Conservation (phyloP, 176 grass and related monocot species). For the Stipa capillata region DNA sequence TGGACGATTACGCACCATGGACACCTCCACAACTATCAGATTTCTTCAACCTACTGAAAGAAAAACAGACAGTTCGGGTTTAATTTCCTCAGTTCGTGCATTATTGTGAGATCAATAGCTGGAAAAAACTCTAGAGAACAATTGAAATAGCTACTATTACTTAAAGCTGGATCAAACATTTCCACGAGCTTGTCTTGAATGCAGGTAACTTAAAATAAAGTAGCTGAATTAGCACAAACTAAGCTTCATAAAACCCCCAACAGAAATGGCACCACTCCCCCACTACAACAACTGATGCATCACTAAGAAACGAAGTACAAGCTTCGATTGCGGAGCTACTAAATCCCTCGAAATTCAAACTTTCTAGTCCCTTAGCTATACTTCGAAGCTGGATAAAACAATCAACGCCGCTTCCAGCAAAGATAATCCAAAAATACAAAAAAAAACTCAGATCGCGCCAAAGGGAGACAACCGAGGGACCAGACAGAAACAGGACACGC, state of each 20-base stretch:
- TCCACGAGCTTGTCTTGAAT: not conserved
- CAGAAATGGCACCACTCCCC: not conserved
- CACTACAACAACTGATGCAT: not conserved
- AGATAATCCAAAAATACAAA: conserved; percentile 6
- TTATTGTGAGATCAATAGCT: not conserved
- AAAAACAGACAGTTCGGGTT: conserved; percentile 4
- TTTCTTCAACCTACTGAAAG: conserved; percentile 29
- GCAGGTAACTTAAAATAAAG: not conserved
- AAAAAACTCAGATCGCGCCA: conserved; percentile 37
- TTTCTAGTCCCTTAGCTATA: not conserved
- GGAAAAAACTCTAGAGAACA: not conserved
- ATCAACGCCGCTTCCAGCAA: conserved; percentile 10
- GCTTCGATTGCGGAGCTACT: not conserved
- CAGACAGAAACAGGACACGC: conserved; percentile 24
- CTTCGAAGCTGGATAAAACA: conserved; percentile 11
- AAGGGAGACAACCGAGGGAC: conserved; percentile 7
- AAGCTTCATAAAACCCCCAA: not conserved
- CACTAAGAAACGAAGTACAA: not conserved
- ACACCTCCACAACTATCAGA: conserved; percentile 1
- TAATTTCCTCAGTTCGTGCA: not conserved
- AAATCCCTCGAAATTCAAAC: conserved; percentile 11
- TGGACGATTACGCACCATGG: not conserved
- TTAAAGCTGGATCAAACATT: no score
- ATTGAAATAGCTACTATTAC: not conserved
- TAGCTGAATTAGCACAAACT: conserved; percentile 4